These are phyloP conservation scores for Anthoceros angustus DNA, from an alignment of 225 moss, liverwort and hornwort genomes.

Conservation along the genomic window DNA sequence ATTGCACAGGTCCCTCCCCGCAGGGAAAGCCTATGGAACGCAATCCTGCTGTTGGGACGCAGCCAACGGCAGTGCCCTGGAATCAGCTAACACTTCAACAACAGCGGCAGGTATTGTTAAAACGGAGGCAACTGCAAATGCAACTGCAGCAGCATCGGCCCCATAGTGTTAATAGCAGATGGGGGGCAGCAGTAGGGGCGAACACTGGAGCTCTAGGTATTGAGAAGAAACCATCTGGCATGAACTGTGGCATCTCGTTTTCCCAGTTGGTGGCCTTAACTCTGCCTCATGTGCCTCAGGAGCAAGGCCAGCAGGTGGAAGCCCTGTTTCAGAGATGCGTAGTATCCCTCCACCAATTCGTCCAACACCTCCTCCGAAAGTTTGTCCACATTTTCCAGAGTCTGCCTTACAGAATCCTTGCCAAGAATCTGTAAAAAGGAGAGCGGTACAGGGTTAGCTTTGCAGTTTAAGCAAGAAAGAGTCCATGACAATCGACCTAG, in stretches of 20 bases:
- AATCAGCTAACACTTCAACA: background rate
- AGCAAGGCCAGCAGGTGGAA: constrained; percentile 52
- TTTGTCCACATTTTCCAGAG: constrained; percentile 15
- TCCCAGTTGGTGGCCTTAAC: constrained; percentile 87
- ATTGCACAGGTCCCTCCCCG: too few species aligned
- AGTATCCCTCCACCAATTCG: constrained; percentile 12
- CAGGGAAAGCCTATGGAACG: background rate
- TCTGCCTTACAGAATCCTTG: background rate
- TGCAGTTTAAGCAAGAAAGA: background rate
- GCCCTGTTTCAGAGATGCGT: constrained; percentile 56
- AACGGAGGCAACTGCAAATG: background rate
- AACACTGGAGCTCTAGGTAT: constrained; percentile 3
- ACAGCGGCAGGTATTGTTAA: constrained; percentile 18
- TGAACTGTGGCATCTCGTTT: constrained; percentile 87
- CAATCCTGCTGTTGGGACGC: background rate
- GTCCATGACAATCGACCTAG: background rate
- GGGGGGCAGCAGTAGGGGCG: background rate
- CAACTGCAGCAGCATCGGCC: constrained; percentile 9
- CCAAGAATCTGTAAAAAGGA: background rate
- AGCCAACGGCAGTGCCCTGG: background rate
- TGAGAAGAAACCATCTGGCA: constrained; percentile 23
- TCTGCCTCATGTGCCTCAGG: constrained; percentile 80
- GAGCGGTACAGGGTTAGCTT: background rate
- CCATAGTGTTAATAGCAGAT: background rate
- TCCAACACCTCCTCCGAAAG: constrained; percentile 16